Percentiles rank a stretch among this genome's conserved stretches.
Conservation (phyloP, 1,284 basidiomycete species). For the Rhodotorula sp. region DNA sequence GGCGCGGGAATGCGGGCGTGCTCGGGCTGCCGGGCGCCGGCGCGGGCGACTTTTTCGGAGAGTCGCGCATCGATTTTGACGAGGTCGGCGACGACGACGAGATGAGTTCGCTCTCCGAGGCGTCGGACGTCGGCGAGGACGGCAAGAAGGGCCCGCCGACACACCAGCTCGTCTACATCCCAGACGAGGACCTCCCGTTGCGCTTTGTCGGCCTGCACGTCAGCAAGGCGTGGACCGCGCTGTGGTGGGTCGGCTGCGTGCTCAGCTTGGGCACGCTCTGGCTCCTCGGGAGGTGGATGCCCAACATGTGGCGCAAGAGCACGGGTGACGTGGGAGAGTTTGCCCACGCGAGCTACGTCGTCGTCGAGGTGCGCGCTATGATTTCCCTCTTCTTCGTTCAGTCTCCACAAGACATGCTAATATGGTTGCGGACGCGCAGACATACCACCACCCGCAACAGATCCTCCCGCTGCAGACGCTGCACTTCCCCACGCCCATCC, state of each 20-base stretch:
- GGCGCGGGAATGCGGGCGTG: conserved; percentile 31
- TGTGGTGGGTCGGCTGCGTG: conserved; percentile 74
- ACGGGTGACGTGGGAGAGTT: conserved; percentile 84
- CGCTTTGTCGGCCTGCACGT: conserved; percentile 87
- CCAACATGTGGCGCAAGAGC: conserved; percentile 82
- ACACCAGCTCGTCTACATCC: conserved; percentile 80
- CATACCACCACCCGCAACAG: conserved; percentile 76
- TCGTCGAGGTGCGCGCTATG: conserved; percentile 73
- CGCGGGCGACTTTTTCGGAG: conserved; percentile 67
- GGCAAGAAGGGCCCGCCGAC: conserved; percentile 28
- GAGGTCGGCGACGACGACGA: conserved; percentile 49
- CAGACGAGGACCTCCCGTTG: conserved; percentile 87
- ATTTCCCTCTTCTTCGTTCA: neutral
- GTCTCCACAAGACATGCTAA: too few relatives aligned
- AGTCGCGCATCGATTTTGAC: conserved; percentile 74
- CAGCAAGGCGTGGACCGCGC: conserved; percentile 62
- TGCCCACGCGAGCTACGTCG: conserved; percentile 70
- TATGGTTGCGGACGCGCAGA: conserved; percentile 55
- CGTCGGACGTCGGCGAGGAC: conserved; percentile 42
- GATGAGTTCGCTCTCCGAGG: conserved; percentile 33
- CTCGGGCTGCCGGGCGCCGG: conserved; percentile 39
- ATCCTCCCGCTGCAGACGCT: conserved; percentile 70
- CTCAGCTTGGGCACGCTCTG: conserved; percentile 74
- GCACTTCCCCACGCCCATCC: conserved; percentile 67
- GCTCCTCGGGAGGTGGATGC: conserved; percentile 90